Evolutionary conservation across 257 asterid species (phyloP).

Genomic region (Eucommia ulmoides): DNA sequence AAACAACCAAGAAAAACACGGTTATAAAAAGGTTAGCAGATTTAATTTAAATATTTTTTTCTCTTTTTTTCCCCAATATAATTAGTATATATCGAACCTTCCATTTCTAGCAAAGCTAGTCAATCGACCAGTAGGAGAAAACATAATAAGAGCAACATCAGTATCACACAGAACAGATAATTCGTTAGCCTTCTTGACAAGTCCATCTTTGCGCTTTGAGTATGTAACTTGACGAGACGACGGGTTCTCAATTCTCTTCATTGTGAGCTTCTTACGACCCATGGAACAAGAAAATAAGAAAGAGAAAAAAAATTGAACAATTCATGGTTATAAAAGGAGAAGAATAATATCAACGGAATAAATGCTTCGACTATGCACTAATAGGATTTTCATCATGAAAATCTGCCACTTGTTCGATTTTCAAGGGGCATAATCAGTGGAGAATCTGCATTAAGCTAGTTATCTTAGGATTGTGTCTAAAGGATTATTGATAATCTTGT

Average conservation of each 20-base stretch:
- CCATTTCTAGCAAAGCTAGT: conserved; percentile 41
- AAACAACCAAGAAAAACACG: neutral
- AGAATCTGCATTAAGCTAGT: too few species aligned
- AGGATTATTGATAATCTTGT: too few species aligned
- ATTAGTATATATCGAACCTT: conserved; percentile 20
- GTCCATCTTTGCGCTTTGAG: conserved; percentile 53
- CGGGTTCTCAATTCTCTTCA: conserved; percentile 39
- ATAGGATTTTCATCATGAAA: too few species aligned
- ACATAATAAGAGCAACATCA: conserved; percentile 55
- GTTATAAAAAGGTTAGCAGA: neutral
- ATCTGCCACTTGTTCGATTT: too few species aligned
- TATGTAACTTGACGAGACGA: conserved; percentile 34
- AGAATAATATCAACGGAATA: too few species aligned
- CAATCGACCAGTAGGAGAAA: conserved; percentile 52
- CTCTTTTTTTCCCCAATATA: neutral
- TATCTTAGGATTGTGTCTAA: too few species aligned
- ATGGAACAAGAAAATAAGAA: conserved; percentile 9
- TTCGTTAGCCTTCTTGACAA: conserved; percentile 55
- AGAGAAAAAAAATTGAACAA: neutral
- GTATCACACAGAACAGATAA: conserved; percentile 49
- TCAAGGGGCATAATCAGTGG: too few species aligned
- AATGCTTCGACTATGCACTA: too few species aligned
- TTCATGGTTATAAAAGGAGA: too few species aligned
- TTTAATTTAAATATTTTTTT: neutral
- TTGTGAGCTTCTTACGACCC: conserved; percentile 49